Evolutionary conservation across 2,329 filamentous ascomycete genomes (phyloP).

Genomic region (Periconia sp.): DNA sequence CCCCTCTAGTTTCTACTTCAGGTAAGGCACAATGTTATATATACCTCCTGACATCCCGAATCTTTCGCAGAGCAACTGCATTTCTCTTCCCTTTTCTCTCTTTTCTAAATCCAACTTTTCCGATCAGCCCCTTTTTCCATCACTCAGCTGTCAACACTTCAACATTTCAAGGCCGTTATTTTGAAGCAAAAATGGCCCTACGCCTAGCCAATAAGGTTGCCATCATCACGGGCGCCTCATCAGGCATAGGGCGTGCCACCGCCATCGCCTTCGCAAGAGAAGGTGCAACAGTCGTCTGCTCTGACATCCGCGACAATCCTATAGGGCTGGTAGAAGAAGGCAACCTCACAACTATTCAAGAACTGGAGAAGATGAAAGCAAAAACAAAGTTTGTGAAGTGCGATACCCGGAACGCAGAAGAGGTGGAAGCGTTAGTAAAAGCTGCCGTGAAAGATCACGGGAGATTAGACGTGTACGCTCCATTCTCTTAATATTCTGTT

Average conservation of each 20-base stretch:
- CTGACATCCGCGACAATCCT: slow-evolving; percentile 33
- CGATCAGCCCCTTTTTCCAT: too few relatives aligned
- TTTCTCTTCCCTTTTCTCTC: too few relatives aligned
- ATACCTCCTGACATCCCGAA: too few relatives aligned
- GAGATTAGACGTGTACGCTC: slow-evolving; percentile 54
- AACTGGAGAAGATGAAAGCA: slow-evolving; percentile 34
- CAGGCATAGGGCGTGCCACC: slow-evolving; percentile 43
- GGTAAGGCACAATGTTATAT: too few relatives aligned
- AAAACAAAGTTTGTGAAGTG: slow-evolving; percentile 44
- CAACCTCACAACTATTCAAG: slow-evolving; percentile 35
- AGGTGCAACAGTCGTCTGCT: slow-evolving; percentile 40
- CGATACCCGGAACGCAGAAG: slow-evolving; percentile 51
- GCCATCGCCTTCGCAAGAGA: slow-evolving; percentile 37
- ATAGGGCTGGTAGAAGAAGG: too few relatives aligned
- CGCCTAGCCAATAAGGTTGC: slow-evolving; percentile 38
- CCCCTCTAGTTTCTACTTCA: too few relatives aligned
- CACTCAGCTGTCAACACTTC: too few relatives aligned
- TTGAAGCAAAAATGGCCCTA: too few relatives aligned
- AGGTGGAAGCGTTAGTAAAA: slow-evolving; percentile 52
- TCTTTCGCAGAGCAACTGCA: too few relatives aligned
- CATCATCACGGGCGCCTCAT: slow-evolving; percentile 42
- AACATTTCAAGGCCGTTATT: too few relatives aligned
- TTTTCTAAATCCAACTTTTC: too few relatives aligned
- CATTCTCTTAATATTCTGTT: neutral
- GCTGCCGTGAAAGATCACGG: slow-evolving; percentile 53